Evolutionary conservation across 352 stramenopile species (phyloP).

Genomic region (Globisporangium carolinianum): DNA sequence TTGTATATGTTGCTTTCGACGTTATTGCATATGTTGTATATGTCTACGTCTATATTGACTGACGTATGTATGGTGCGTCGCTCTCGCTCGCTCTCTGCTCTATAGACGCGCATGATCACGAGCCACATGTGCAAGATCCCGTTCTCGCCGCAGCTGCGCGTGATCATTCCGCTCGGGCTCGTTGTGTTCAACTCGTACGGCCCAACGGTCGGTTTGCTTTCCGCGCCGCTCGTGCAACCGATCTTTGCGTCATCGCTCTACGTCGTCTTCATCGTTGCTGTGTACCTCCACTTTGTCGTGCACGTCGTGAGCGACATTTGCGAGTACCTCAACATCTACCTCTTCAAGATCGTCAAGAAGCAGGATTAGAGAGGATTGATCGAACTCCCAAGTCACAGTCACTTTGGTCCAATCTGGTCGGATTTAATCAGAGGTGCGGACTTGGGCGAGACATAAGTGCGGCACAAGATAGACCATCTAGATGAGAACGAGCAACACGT

Average conservation of each 20-base stretch:
- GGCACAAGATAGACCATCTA: no score
- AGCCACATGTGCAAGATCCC: constrained; percentile 89
- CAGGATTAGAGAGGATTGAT: constrained; percentile 4
- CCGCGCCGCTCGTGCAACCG: constrained; percentile 44
- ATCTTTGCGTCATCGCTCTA: constrained; percentile 68
- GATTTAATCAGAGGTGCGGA: no score
- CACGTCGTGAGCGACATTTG: constrained; percentile 83
- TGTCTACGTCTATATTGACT: no score
- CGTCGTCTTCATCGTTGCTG: constrained; percentile 55
- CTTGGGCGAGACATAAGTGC: no score
- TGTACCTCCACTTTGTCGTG: constrained; percentile 80
- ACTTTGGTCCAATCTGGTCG: no score
- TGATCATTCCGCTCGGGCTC: constrained; percentile 71
- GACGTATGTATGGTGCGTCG: no score
- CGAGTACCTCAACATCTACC: constrained; percentile 79
- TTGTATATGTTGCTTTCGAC: neutral
- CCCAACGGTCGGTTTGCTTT: constrained; percentile 34
- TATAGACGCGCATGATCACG: constrained; percentile 83
- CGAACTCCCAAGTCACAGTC: neutral
- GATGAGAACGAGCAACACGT: no score
- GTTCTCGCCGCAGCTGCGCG: constrained; percentile 72
- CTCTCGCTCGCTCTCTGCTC: no score
- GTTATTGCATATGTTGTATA: no score
- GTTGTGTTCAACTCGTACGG: constrained; percentile 75
- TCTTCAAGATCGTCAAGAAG: constrained; percentile 71